Evolutionary conservation across 345 rosid species (phyloP).

Genomic region (Gossypium ekmanianum): DNA sequence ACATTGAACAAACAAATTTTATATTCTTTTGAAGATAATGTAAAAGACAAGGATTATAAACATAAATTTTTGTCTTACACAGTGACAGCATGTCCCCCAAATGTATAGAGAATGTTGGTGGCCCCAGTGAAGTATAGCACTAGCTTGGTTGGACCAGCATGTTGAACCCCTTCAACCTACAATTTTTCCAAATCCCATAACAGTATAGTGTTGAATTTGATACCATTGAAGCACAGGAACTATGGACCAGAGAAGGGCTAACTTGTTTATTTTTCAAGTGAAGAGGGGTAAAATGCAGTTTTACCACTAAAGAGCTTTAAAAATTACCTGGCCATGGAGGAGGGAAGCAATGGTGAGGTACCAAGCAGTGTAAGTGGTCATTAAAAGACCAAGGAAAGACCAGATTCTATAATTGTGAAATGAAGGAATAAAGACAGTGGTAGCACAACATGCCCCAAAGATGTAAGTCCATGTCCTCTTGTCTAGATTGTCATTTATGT

Average conservation of each 20-base stretch:
- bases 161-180: constrained; percentile 87
- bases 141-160: constrained; percentile 85
- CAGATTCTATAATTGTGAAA: constrained; percentile 98
- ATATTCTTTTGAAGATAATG: constrained; percentile 25
- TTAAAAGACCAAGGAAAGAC: constrained; percentile 94
- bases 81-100: constrained; percentile 99
- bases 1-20: not conserved
- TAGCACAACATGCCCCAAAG: constrained; percentile 99
- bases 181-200: not conserved
- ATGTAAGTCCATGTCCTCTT: constrained; percentile 99
- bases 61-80: constrained; percentile 57
- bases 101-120: constrained; percentile 99
- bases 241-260: not conserved
- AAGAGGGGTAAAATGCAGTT: constrained; percentile 24
- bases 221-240: too few relatives aligned
- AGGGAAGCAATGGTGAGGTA: constrained; percentile 90
- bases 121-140: constrained; percentile 98
- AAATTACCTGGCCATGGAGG: constrained; percentile 85
- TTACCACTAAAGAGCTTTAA: not conserved
- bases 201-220: too few relatives aligned
- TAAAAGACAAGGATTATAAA: constrained; percentile 31
- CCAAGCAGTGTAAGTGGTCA: constrained; percentile 99
- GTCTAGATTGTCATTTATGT: constrained; percentile 97
- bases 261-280: not conserved
- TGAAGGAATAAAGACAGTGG: constrained; percentile 95